phyloP scores from a whole-genome alignment of 2,329 filamentous ascomycete genomes.

The Zymoseptoria tritici region DNA sequence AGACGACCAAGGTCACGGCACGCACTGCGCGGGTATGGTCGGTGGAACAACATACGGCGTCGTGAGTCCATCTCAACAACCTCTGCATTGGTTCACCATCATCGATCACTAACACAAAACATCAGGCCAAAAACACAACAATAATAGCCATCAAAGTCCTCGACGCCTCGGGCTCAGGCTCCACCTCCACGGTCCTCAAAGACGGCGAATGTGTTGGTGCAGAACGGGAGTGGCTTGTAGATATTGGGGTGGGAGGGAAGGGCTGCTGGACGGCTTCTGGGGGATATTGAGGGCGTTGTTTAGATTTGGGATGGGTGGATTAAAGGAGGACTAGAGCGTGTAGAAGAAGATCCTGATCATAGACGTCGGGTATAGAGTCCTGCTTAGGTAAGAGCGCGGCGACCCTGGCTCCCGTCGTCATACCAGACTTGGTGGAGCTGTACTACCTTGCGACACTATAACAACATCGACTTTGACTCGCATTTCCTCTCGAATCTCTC shows the following conservation, averaged over 20 bases:
- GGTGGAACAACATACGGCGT: slow-evolving; percentile 57
- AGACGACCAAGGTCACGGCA: slow-evolving; percentile 55
- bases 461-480: neutral
- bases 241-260: neutral
- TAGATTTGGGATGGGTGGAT: too few relatives aligned
- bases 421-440: neutral
- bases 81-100: neutral
- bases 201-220: slow-evolving; percentile 9
- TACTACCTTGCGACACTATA: neutral
- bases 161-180: slow-evolving; percentile 37
- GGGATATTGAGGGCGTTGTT: neutral
- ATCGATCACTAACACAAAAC: neutral
- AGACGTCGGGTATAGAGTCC: neutral
- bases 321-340: too few relatives aligned
- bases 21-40: slow-evolving; percentile 79
- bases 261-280: neutral
- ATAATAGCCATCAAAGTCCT: slow-evolving; percentile 46
- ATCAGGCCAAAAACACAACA: slow-evolving; percentile 34
- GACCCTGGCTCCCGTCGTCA: too few relatives aligned
- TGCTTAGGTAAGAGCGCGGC: neutral
- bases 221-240: slow-evolving; percentile 8
- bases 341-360: too few relatives aligned
- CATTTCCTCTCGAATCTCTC: neutral
- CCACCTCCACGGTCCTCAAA: slow-evolving; percentile 38
- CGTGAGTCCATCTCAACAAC: slow-evolving; percentile 17